phyloP scores from a whole-genome alignment of 495 filamentous ascomycete species.

The Pyronema omphalodes region DNA sequence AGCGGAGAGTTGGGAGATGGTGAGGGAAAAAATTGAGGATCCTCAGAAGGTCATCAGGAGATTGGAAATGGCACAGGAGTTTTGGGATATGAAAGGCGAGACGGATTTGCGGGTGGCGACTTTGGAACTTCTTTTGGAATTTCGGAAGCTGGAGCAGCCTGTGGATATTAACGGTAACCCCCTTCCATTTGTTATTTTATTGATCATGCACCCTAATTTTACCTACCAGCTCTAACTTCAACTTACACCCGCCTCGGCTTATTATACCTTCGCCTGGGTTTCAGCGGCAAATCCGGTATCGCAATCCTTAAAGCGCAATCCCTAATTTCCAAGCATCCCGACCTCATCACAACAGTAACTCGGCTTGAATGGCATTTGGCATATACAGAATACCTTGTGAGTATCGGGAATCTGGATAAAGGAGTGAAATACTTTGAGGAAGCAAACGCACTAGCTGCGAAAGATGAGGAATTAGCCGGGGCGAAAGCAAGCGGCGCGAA shows the following conservation, averaged over 20 bases:
- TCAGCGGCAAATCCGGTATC: conserved; percentile 52
- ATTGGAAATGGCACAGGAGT: conserved; percentile 48
- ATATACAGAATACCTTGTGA: conserved; percentile 54
- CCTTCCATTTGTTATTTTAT: conserved; percentile 8
- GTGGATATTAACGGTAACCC: conserved; percentile 29
- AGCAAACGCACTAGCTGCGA: conserved; percentile 10
- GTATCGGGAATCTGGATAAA: conserved; percentile 44
- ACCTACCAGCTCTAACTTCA: conserved; percentile 31
- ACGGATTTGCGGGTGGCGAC: conserved; percentile 29
- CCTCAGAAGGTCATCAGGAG: conserved; percentile 19
- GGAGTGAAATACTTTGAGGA: conserved; percentile 27
- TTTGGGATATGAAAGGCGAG: conserved; percentile 54
- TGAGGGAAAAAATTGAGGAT: conserved; percentile 17
- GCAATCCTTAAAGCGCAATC: conserved; percentile 41
- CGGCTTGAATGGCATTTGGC: conserved; percentile 45
- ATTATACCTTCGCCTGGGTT: conserved; percentile 61
- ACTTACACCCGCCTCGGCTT: conserved; percentile 42
- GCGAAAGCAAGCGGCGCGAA: conserved; percentile 18
- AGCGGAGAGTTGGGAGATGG: conserved; percentile 16
- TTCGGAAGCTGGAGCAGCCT: conserved; percentile 39
- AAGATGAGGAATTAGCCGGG: conserved; percentile 19
- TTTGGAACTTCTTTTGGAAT: conserved; percentile 30
- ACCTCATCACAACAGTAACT: conserved; percentile 23
- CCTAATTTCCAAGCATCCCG: conserved; percentile 28
- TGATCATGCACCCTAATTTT: not conserved